Evolutionary conservation across 768 basidiomycete genomes (phyloP), one percentile per base, ranked within the genome.

Genomic region (Pleurotus ostreatus): DNA sequence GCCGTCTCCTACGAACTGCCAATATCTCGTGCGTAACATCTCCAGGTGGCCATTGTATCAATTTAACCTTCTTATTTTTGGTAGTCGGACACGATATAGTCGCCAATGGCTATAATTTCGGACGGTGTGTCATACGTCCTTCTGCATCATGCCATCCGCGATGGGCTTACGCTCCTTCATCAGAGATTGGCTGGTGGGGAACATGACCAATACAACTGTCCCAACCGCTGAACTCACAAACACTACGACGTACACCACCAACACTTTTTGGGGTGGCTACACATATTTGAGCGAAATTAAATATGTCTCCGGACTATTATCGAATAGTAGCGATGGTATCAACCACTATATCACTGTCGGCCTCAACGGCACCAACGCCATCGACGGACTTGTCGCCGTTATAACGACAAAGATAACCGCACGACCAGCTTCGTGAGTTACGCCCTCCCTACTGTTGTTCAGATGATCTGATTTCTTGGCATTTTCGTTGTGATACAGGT

Each of bases 161-260:
- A 12, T 18, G 34, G 25, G 44, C 22, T 20, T 40, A 22, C 8
- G 26, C 37, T n/a, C 30, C 20, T 1, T 18, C 15, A 22, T 13
- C 55, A 85, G 94, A 22, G 93, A 97, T 66, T 88, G 82, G 77
- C 71, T 96, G n/a, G 74, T 95, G 22, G 91, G 89, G 18, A 94
- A 94, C 65, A 85, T 89, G 20, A 94, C 93, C 0, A 66, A 71
- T 18, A 72, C 77, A 20, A 44, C 68, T 8, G 72, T 88, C 54
- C 72, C 76, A 15, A 80, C 83, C 0, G 62, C 62, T 37, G 67
- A 72, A 40, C 62, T 89, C 46, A 84, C 79, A n/a, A 85, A 89
- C 62, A 64, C 67, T 30, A 78, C 83, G 25, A 81, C 82, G 0
- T 92, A 71, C 66, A 74, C 76, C 1, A 92, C 88, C 0, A 73